These are phyloP conservation scores for Spizellomyces sp. DNA, from an alignment of 192 early-diverging fungal genomes.

Conservation along the genomic window DNA sequence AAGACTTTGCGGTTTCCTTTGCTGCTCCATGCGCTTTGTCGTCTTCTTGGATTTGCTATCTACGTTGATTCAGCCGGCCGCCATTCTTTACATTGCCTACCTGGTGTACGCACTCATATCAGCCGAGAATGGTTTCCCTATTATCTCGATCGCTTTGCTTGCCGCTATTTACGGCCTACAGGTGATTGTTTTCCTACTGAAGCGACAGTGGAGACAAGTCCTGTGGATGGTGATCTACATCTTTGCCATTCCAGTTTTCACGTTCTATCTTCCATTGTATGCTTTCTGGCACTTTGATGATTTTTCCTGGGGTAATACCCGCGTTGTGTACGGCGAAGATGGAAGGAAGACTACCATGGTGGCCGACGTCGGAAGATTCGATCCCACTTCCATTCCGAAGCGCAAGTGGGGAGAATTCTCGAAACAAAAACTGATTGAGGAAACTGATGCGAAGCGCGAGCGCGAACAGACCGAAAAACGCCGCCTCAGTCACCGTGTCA, in stretches of 20 bases:
- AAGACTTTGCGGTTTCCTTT: conserved; percentile 88
- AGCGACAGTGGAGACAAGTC: conserved; percentile 55
- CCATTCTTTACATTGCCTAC: conserved; percentile 50
- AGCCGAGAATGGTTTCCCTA: conserved; percentile 45
- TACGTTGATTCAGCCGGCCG: conserved; percentile 89
- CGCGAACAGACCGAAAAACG: conserved; percentile 7
- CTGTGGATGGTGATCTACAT: conserved; percentile 69
- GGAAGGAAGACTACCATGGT: conserved; percentile 47
- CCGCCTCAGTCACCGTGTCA: conserved; percentile 19
- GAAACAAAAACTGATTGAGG: conserved; percentile 50
- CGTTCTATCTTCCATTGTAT: conserved; percentile 87
- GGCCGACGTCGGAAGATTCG: conserved; percentile 68
- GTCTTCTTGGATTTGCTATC: conserved; percentile 93
- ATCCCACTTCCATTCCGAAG: conserved; percentile 75
- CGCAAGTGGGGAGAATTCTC: conserved; percentile 81
- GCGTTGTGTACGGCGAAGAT: conserved; percentile 85
- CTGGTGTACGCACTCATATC: conserved; percentile 72
- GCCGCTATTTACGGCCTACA: conserved; percentile 84
- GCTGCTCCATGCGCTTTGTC: conserved; percentile 92
- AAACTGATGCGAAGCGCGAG: conserved; percentile 9
- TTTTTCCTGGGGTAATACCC: conserved; percentile 98
- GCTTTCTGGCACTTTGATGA: conserved; percentile 99
- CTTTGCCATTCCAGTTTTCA: conserved; percentile 81
- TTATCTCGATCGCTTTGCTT: conserved; percentile 78
- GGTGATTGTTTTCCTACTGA: conserved; percentile 74